phyloP scores from a whole-genome alignment of 148 eudicot species.

The Rhododendron molle region DNA sequence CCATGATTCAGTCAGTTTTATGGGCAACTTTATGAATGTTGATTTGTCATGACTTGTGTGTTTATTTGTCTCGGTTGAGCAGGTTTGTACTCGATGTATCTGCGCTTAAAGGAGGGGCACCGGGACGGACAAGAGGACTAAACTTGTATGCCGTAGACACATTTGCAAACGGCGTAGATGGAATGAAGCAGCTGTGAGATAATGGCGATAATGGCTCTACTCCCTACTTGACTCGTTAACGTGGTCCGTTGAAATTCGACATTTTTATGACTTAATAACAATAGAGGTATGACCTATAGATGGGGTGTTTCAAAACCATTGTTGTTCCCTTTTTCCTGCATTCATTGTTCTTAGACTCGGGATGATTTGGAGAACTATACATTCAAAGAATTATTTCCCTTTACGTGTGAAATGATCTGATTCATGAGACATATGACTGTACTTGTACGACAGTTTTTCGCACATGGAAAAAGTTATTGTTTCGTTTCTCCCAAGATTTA shows the following conservation, averaged over 20 bases:
- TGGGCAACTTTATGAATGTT: background rate
- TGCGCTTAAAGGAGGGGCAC: constrained; percentile 51
- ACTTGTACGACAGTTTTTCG: background rate
- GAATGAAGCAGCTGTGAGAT: constrained; percentile 16
- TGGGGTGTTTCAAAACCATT: background rate
- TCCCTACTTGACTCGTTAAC: background rate
- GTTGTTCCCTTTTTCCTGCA: background rate
- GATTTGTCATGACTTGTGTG: background rate
- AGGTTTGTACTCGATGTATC: constrained; percentile 46
- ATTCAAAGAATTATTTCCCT: constrained; percentile 6
- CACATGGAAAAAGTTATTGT: background rate
- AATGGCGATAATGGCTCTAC: constrained; percentile 15
- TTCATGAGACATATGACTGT: background rate
- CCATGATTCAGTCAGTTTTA: background rate
- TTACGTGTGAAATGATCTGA: background rate
- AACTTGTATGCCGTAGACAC: constrained; percentile 17
- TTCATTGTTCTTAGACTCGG: background rate
- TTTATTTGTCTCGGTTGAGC: background rate
- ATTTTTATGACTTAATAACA: background rate
- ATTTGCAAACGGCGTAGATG: constrained; percentile 10
- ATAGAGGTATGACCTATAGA: background rate
- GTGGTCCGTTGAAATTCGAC: background rate
- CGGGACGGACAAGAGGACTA: constrained; percentile 53
- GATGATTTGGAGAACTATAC: background rate
- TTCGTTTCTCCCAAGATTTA: background rate